Conservation (phyloP, 495 filamentous ascomycete species). For the Penicillium bialowiezense region DNA sequence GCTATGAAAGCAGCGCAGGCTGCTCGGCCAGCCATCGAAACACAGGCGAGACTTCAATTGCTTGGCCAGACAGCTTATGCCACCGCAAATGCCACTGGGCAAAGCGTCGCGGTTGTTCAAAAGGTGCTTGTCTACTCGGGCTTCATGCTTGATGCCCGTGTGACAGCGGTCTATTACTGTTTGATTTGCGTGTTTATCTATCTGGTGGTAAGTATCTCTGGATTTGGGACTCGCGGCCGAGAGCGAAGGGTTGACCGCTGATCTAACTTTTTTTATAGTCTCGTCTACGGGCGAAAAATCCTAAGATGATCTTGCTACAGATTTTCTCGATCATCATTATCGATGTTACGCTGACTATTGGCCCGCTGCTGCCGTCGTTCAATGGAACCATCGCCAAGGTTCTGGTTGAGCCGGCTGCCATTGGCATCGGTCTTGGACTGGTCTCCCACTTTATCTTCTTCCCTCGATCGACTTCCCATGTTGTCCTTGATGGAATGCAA, state of each 20-base stretch:
- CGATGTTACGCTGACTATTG: conserved; percentile 34
- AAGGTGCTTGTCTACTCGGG: conserved; percentile 33
- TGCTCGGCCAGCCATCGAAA: conserved; percentile 35
- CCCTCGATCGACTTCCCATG: conserved; percentile 37
- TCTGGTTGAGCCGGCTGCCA: conserved; percentile 33
- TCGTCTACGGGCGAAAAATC: conserved; percentile 37
- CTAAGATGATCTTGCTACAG: conserved; percentile 31
- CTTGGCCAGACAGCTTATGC: conserved; percentile 30
- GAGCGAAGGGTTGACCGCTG: neutral
- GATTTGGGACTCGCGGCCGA: too few relatives aligned
- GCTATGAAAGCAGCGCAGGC: conserved; percentile 40
- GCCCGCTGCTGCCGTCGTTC: conserved; percentile 36
- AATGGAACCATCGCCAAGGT: conserved; percentile 35
- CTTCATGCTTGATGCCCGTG: conserved; percentile 41
- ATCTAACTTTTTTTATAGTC: conserved; percentile 17
- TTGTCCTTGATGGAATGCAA: conserved; percentile 34
- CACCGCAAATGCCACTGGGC: conserved; percentile 35
- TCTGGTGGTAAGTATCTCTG: conserved; percentile 23
- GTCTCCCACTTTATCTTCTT: conserved; percentile 39
- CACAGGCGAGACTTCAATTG: conserved; percentile 27
- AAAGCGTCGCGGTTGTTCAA: conserved; percentile 15
- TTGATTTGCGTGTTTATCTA: conserved; percentile 38
- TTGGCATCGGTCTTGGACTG: conserved; percentile 38
- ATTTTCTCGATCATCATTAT: conserved; percentile 40
- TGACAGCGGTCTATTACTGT: conserved; percentile 33